A percentile compares a stretch with the other conserved stretches of the same genome.
Evolutionary conservation across 257 asterid genomes (phyloP).

Genomic region (Schizonepeta tenuifolia): DNA sequence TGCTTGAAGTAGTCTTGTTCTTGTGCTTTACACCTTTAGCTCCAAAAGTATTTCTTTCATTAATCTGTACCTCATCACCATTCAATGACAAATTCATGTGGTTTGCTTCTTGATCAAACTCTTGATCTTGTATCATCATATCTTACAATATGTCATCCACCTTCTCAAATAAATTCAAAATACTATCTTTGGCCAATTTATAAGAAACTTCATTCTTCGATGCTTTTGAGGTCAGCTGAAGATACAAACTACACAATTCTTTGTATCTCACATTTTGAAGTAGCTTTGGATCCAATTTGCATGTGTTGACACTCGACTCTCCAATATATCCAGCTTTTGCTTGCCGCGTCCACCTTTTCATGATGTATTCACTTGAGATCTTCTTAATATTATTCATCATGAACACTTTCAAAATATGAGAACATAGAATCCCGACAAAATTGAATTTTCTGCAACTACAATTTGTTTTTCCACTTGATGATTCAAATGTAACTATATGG

Average conservation of each 20-base stretch:
- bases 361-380: neutral
- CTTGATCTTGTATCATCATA: neutral
- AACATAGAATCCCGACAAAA: too few species aligned
- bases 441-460: too few species aligned
- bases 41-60: neutral
- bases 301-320: too few species aligned
- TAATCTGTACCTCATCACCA: neutral
- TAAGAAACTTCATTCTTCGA: neutral
- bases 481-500: too few species aligned
- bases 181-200: neutral
- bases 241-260: neutral
- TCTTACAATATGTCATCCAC: neutral
- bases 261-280: neutral
- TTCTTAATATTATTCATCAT: too few species aligned
- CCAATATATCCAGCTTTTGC: neutral
- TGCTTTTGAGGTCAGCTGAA: neutral
- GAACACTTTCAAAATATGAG: too few species aligned
- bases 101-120: neutral
- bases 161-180: neutral
- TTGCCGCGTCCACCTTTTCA: neutral
- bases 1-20: neutral
- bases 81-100: neutral
- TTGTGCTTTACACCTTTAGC: neutral
- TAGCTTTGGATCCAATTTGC: too few species aligned
- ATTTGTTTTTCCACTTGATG: too few species aligned